Evolutionary conservation across 2,329 filamentous ascomycete genomes (phyloP).

Genomic region (Monosporascus cannonballus): DNA sequence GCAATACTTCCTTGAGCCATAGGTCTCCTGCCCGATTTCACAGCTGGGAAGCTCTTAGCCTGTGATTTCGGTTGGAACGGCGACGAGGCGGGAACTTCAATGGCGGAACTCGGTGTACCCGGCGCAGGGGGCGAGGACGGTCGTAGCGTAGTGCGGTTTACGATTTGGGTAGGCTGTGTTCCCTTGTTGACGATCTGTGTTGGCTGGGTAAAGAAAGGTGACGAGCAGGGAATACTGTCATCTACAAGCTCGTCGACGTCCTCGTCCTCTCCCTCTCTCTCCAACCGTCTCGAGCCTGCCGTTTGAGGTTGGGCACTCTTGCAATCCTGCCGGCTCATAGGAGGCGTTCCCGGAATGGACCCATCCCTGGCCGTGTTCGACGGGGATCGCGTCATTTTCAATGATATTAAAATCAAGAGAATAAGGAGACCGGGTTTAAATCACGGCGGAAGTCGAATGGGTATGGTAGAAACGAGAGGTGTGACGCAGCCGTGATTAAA

Average conservation of each 20-base stretch:
- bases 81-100: slow-evolving; percentile 89
- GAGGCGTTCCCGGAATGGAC: slow-evolving; percentile 7
- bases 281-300: slow-evolving; percentile 13
- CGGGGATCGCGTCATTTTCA: slow-evolving; percentile 1
- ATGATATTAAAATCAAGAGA: neutral
- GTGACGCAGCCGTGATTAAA: too few relatives aligned
- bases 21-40: slow-evolving; percentile 6
- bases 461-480: too few relatives aligned
- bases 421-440: too few relatives aligned
- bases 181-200: slow-evolving; percentile 27
- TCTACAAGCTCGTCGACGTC: slow-evolving; percentile 40
- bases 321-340: neutral
- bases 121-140: slow-evolving; percentile 28
- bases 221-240: slow-evolving; percentile 30
- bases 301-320: neutral
- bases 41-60: slow-evolving; percentile 7
- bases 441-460: too few relatives aligned
- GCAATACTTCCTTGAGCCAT: slow-evolving; percentile 37
- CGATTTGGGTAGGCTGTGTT: slow-evolving; percentile 57
- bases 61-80: slow-evolving; percentile 50
- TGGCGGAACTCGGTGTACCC: slow-evolving; percentile 37
- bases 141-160: slow-evolving; percentile 32
- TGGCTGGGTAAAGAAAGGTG: slow-evolving; percentile 43
- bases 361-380: neutral
- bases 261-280: slow-evolving; percentile 27